Evolutionary conservation across 2,329 filamentous ascomycete genomes (phyloP), one percentile per base, ranked within the genome.

Genomic region (Aureobasidium sp.): DNA sequence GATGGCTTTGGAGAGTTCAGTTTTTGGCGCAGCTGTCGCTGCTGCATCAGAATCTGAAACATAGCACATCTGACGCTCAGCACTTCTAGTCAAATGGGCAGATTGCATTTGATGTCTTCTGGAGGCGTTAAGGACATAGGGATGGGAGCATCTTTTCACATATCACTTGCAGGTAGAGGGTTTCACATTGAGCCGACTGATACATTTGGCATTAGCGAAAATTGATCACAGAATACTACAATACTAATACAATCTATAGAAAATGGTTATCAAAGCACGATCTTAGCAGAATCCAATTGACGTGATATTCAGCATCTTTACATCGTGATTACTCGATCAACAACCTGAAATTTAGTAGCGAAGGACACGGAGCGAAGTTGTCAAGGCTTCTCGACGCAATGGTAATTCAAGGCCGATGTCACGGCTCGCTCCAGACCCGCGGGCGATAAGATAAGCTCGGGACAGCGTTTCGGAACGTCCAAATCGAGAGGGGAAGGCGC

Each of bases 21-120:
- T 92, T 60, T 81, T 88, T 47, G 89, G 89, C 3, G 89, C 89
- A 3, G 89, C 88, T 1, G 87, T 92, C 15, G 87, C 88, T 1
- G 79, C 72, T 20, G 62, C 64, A 4, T 64, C 56, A 2, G 56
- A 55, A 37, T 39, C 42, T 4, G 61, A 46, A 20, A 26, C 23
- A 27, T 61, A 47, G 48, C 5, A 50, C 13, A 5, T 15, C 5
- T 23, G 5, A 27, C 20, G 27, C 15, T 57, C 29, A 37, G 29
- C 5, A 32, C 29, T 32, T 32, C 20, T 32, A 37, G 17, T n/a
- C 1, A n/a, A 17, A 27, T 17, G 13, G 36, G 27, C 39, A n/a
- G n/a, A 46, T 1, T 36, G 53, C 53, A 57, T 44, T 57, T 46
- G 29, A 26, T 55, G 9, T 34, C 26, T 50, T 32, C n/a, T 32